These are phyloP conservation scores for Mycena metata DNA, from an alignment of 768 basidiomycete species.

Conservation along the genomic window DNA sequence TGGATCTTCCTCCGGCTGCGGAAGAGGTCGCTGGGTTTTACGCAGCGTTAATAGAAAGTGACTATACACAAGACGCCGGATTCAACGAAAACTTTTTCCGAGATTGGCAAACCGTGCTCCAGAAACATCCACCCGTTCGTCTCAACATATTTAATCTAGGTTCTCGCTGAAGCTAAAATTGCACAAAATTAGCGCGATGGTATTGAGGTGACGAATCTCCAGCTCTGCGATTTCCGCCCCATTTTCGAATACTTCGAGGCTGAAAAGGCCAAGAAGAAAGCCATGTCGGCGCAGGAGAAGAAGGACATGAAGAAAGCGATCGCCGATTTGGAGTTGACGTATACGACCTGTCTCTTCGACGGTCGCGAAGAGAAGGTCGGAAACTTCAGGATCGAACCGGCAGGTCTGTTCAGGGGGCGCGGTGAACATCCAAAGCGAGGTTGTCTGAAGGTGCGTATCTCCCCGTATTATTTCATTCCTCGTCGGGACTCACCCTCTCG, in stretches of 20 bases:
- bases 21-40: constrained; percentile 99
- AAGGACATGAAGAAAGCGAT: constrained; percentile 90
- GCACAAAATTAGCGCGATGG: constrained; percentile 67
- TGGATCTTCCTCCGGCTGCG: constrained; percentile 85
- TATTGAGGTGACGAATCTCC: constrained; percentile 80
- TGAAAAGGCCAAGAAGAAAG: constrained; percentile 95
- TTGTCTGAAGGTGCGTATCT: constrained; percentile 80
- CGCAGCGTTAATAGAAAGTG: constrained; percentile 92
- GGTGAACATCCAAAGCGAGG: constrained; percentile 99
- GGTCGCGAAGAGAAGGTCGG: constrained; percentile 98
- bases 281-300: constrained; percentile 87
- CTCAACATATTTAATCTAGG: constrained; percentile 3
- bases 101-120: constrained; percentile 85
- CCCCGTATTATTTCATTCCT: neutral
- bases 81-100: constrained; percentile 98
- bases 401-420: constrained; percentile 97
- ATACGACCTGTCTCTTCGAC: constrained; percentile 89
- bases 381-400: constrained; percentile 98
- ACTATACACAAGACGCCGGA: constrained; percentile 87
- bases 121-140: constrained; percentile 89
- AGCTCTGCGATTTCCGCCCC: constrained; percentile 92
- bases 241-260: constrained; percentile 94
- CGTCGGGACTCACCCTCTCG: constrained; percentile 19
- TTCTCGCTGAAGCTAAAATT: constrained; percentile 14
- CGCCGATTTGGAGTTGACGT: constrained; percentile 87